Evolutionary conservation across 2,329 filamentous ascomycete genomes (phyloP).

Genomic region (Ceratocystis variospora): DNA sequence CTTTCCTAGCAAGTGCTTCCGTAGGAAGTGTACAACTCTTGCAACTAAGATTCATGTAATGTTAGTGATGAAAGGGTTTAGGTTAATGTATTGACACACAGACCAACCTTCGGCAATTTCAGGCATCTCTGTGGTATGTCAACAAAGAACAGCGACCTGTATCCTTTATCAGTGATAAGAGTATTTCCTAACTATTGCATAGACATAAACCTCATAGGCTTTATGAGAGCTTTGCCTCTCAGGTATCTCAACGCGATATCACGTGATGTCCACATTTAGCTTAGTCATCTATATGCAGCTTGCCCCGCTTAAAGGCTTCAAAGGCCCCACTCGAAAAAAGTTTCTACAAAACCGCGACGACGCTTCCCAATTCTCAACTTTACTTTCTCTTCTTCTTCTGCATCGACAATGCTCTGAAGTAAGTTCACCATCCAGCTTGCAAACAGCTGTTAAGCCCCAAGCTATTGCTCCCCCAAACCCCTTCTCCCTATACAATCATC

Average conservation of each 20-base stretch:
- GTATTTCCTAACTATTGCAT: too few relatives aligned
- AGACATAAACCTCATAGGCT: too few relatives aligned
- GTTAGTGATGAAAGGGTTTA: slow-evolving; percentile 5
- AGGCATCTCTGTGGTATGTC: slow-evolving; percentile 33
- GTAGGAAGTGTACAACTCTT: slow-evolving; percentile 73
- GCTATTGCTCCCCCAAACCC: slow-evolving; percentile 17
- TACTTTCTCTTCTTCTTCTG: slow-evolving; percentile 16
- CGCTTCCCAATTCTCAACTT: slow-evolving; percentile 19
- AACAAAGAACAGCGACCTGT: too few relatives aligned
- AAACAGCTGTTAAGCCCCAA: neutral
- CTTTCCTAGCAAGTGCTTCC: slow-evolving; percentile 71
- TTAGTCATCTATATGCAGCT: neutral
- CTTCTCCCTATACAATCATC: slow-evolving; percentile 19
- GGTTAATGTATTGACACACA: neutral
- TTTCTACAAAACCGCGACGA: slow-evolving; percentile 10
- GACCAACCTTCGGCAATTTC: slow-evolving; percentile 46
- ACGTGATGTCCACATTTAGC: slow-evolving; percentile 22
- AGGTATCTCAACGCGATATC: slow-evolving; percentile 20
- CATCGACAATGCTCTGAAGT: slow-evolving; percentile 19
- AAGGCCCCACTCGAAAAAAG: slow-evolving; percentile 16
- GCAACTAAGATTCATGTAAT: slow-evolving; percentile 42
- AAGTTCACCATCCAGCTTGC: slow-evolving; percentile 24
- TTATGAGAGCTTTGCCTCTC: too few relatives aligned
- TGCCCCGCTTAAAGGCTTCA: neutral
- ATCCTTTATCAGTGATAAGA: too few relatives aligned